Base-by-base conservation (phyloP, 2,329 filamentous ascomycete species). In the Ambrosiella xylebori region DNA sequence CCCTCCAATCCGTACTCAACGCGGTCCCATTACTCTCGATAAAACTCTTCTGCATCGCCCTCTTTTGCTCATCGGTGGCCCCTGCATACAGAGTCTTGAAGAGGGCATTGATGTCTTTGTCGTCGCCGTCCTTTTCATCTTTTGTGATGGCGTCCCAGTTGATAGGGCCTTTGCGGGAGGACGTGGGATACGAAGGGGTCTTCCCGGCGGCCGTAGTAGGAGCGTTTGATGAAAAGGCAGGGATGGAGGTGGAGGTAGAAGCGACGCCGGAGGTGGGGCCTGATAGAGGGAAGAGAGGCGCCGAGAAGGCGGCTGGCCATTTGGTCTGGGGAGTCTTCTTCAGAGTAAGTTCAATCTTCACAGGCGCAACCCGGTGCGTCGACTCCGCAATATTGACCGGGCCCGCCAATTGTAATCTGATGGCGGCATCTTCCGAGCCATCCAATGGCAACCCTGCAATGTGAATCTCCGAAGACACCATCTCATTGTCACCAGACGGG, bases 21-120 rank as follows among this genome's bases (percentile, higher is more conserved):
- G 86, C 80, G 0, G 93, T 98, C 3, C 93, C 93, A 64, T 94
- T 93, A 69, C 90, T 96, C 75, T 98, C 91, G 12, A 82, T 77
- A 66, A 88, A 97, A 67, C 88, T 95, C 79, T 98, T 98, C 81
- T 94, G 88, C 93, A 98, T 98, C 7, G 93, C 93, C 1, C 89
- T 81, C 66, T 82, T 82, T 60, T 88, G 87, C 64, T 98, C 91
- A 0, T 84, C 80, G 54, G 85, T 82, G 0, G 88, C 82, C 40
- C 74, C 76, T 62, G 85, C 81, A 71, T 91, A 97, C 1, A 98
- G 74, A 65, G 85, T 83, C 75, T 94, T 93, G 76, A 98, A 98
- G 72, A 96, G 97, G 9, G 70, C 67, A 64, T 94, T 85, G 7
- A 89, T 81, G 36, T 85, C 80, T 15, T 41, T 45, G 9, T 44